Conservation (phyloP, 78 protist species). For the Dictyostelium firmibasis region DNA sequence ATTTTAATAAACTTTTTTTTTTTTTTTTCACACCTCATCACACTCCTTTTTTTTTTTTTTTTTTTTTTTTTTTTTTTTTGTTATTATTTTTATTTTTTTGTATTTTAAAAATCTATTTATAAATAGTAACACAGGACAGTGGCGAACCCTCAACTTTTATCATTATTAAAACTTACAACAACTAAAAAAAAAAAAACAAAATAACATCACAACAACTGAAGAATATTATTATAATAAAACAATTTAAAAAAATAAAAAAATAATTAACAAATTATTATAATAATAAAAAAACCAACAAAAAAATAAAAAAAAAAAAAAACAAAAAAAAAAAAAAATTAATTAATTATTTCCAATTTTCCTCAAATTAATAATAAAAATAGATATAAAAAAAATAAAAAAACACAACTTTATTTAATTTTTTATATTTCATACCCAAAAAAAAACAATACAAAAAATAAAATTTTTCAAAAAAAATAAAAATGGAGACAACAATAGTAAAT, state of each 20-base stretch:
- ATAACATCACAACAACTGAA: background rate
- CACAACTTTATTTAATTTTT: background rate
- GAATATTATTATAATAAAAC: background rate
- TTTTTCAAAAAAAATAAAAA: background rate
- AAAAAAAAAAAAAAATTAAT: too few species aligned
- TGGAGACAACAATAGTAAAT: background rate
- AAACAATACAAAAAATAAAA: background rate
- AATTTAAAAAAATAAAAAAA: too few species aligned
- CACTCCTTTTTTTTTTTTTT: background rate
- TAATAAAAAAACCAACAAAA: background rate
- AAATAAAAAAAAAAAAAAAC: background rate
- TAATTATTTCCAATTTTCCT: background rate
- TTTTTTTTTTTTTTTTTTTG: background rate
- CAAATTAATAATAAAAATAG: background rate
- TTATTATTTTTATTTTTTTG: too few species aligned
- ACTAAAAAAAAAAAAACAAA: background rate
- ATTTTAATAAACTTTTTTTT: too few species aligned
- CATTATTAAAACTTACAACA: background rate
- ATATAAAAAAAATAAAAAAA: background rate
- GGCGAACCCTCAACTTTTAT: background rate
- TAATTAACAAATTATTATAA: too few species aligned
- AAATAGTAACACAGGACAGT: background rate
- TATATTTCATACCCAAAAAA: background rate
- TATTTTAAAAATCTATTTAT: background rate
- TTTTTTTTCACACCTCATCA: background rate